Base-by-base conservation (phyloP, 225 moss, liverwort and hornwort species). In the Straminergon stramineum region DNA sequence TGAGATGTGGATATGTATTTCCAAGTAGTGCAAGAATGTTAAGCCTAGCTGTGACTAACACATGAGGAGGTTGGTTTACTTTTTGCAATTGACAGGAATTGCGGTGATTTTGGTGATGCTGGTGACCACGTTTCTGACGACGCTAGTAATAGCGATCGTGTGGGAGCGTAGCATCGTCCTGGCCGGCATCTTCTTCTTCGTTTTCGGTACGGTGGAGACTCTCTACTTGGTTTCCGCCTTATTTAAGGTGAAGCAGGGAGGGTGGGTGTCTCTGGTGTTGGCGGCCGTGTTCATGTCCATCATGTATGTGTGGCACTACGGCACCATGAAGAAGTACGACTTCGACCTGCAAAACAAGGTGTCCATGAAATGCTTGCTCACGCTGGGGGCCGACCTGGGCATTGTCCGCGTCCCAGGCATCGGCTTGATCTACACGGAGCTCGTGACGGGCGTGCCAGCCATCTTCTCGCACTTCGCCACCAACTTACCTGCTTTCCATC, bases 21-120 rank as follows among this genome's bases (percentile, higher is more conserved):
- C 56, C 39, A 34, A 32, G 23, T 11, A 73, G 80, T 43, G 60
- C 43, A 23, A 58, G 68, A 73, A 45, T 82, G 45, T 14, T 32
- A 69, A 56, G 57, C 69, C 15, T 69, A 18, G 32, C 81, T 62
- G 52, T 51, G 76, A 86, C 51, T 87, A 41, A 87, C 57, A 13
- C 43, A 32, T 61, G 37, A 11, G n/a, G 70, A 34, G 58, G 41
- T 52, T 74, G 82, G 26, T 70, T 60, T 39, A 0, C 39, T 57
- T 55, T 52, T 60, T n/a, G 85, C 63, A 8, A 52, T 83, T 51
- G 23, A 26, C 95, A 98, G 98, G 98, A 4, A 93, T 97, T 80
- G 92, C 97, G 19, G 97, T 97, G 78, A 94, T 98, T 18, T 58
- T 92, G 53, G 96, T 96, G 93, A 98, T 98, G 98, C 90, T 95